Base-by-base conservation (phyloP, 2,329 filamentous ascomycete genomes). In the Talaromyces sp. region DNA sequence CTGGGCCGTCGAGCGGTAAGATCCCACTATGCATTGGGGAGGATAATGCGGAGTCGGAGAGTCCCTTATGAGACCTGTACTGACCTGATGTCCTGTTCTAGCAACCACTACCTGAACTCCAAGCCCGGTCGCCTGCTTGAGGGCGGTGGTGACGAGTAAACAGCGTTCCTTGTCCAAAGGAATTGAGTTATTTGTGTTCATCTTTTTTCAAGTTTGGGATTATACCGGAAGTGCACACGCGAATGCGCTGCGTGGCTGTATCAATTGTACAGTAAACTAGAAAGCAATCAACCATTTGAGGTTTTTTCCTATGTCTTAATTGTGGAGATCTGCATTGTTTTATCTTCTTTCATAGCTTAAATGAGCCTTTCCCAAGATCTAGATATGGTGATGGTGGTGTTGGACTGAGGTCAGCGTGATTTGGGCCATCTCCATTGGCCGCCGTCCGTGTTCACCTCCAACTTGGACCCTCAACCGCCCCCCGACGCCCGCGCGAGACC, bases 1-100 rank as follows among this genome's bases (percentile, higher is more conserved):
- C 72, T 99, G 94, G 94, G 93, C 94, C 63, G 87, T 85, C 69
- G 87, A 96, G 79, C 86, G 86, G 94, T 97, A 84, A 62, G 61
- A 45, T 41, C 11, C n/a, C 17, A n/a, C 19, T 35, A n/a, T 66
- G 86, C 78, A 17, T 27, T 16, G 32, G 4, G 42, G 42, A 16
- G 19, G 33, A 24, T 13, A 14, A 16, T n/a, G 14, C 49, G 32
- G 17, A 3, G 29, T 7, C 17, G 20, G 10, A 9, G 41, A 44
- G 4, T 20, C 6, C 47, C 7, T 35, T 35, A 3, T 6, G 35
- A 47, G 32, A 32, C 13, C 17, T 36, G 22, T 52, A 44, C 49
- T 56, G 51, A 60, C 49, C 37, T 13, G 16, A 35, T 51, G 14
- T 46, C 11, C 48, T 22, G 54, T 24, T 57, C 27, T 63, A 80